A percentile compares a stretch with the other conserved stretches of the same genome.
phyloP scores from a whole-genome alignment of 2,329 filamentous ascomycete species.

The Trichophyton equinum region DNA sequence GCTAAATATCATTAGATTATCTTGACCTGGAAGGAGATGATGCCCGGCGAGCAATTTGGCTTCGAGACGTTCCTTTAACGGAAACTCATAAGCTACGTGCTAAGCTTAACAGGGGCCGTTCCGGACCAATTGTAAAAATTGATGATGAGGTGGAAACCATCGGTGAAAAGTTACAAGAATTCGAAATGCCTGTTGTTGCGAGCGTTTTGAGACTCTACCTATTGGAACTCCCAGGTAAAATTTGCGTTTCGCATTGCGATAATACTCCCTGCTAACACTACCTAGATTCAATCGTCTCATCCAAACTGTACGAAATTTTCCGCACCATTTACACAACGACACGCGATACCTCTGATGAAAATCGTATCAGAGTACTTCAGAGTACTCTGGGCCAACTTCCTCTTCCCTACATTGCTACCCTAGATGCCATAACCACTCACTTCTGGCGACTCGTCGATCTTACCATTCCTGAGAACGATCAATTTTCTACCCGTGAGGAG shows the following conservation, averaged over 20 bases:
- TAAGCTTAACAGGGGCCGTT: conserved; percentile 76
- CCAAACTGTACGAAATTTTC: conserved; percentile 96
- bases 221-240: conserved; percentile 78
- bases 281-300: conserved; percentile 90
- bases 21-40: conserved; percentile 95
- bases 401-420: conserved; percentile 94
- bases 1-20: conserved; percentile 46
- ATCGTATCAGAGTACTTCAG: conserved; percentile 80
- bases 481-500: conserved; percentile 79
- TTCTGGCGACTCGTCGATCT: conserved; percentile 94
- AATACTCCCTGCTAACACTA: neutral
- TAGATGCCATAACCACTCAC: conserved; percentile 95
- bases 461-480: conserved; percentile 86
- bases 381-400: conserved; percentile 90
- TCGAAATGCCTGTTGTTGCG: conserved; percentile 87
- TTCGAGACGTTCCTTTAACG: conserved; percentile 75
- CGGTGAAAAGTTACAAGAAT: conserved; percentile 62
- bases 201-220: conserved; percentile 89
- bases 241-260: neutral
- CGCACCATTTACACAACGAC: conserved; percentile 87
- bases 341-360: conserved; percentile 61
- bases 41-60: conserved; percentile 81
- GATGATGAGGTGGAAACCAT: neutral
- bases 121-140: conserved; percentile 43
- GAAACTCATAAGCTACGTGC: conserved; percentile 75